Evolutionary conservation across 768 basidiomycete species (phyloP), one percentile per base, ranked within the genome.

Genomic region (Gloeostereum incarnatum): DNA sequence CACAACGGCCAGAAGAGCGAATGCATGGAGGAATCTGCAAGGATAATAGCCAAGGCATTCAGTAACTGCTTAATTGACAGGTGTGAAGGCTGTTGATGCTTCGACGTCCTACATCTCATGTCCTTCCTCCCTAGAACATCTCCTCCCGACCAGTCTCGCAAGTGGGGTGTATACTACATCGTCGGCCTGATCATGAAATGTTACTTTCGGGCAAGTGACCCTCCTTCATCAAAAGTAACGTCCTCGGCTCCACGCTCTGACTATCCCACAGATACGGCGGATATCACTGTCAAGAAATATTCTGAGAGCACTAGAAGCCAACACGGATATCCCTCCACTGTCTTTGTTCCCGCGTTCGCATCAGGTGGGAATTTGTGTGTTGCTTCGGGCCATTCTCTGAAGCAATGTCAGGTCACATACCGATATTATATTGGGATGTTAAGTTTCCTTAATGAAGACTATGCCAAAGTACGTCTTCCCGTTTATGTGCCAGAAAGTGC

Each of bases 371-470:
- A 27, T 31, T 35, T 42, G 52, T 43, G 21, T n/a, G 5, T 18
- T 38, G 19, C 45, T 40, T 30, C 43, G 41, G 38, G 39, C 47
- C 30, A 22, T 35, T 25, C 5, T 23, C 34, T 19, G 17, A 50
- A 54, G 33, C 52, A 30, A 46, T 43, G 43, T 30, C 62, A 91
- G 85, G 90, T 96, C 36, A 93, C 93, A 17, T 96, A 86, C 61
- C 71, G 80, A 44, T 99, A 94, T 66, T 97, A 97, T 54, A 61
- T 96, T 34, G 96, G 94, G 45, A 88, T 97, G 79, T 69, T 98
- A 44, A 82, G 78, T 52, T 97, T 98, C 61, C 59, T 97, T 44
- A 88, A 88, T 50, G 96, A 97, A 55, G 85, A 94, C 35, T 93
- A 89, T 52, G 68, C 64, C 26, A 90, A 90, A 64, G 89, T 82